Evolutionary conservation across 1,284 basidiomycete species (phyloP), one percentile per base, ranked within the genome.

Genomic region (Ustilago shanxiensis): DNA sequence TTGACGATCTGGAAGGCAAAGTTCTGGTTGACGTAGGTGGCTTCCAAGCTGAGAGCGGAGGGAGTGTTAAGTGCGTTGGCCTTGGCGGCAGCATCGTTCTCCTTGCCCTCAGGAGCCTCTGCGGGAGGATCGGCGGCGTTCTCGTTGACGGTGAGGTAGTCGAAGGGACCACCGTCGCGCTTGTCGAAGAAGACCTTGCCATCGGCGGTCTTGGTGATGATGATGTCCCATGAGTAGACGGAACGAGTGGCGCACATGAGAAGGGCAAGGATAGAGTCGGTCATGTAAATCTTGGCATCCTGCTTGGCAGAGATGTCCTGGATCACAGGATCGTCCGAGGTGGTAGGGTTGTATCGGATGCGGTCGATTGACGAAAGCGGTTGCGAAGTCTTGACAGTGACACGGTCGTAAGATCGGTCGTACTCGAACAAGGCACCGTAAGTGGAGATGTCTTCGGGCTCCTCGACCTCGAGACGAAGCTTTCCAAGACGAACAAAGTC

Each of bases 1-100:
- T 91, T 90, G 63, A 97, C 95, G 53, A 95, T 92, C 88, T 99
- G 97, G 89, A 96, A 97, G 31, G 93, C 92, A 86, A 98, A 99
- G 88, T 98, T 98, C 87, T 98, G 95, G 89, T 98, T 98, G 89
- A 99, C 94, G 87, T 97, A 99, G 35, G 96, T 98, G 13, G 97
- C 97, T 87, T 99, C 97, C 50, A 99, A 90, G 2, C 95, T 95
- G 54, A 99, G 90, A 1, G 94, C 95, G 1, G 94, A 93, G 2
- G 95, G 94, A 14, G 94, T 92, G 88, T 99, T 99, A 88, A 98
- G 95, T 0, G 92, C 90, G 14, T 95, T 93, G 41, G 77, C 77
- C 33, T 78, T 79, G 60, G 68, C 53, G 6, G 77, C 77, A 9
- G 68, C 79, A n/a, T 81, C 77, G 56, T 70, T 76, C 52, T 81